A percentile compares a stretch with the other conserved stretches of the same genome.
phyloP scores from a whole-genome alignment of 495 filamentous ascomycete genomes.

The Neurospora sp. region DNA sequence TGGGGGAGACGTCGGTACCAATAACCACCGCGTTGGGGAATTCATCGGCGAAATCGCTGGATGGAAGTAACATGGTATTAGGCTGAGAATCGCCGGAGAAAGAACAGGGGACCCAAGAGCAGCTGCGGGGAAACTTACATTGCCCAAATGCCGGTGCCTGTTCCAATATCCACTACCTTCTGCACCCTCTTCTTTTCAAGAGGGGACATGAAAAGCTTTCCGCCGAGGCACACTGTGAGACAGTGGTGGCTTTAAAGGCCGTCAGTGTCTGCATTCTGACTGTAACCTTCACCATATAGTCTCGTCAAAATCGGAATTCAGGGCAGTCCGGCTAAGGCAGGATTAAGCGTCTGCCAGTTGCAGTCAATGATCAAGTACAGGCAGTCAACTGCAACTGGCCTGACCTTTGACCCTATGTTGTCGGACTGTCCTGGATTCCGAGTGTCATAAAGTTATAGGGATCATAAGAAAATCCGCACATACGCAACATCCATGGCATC shows the following conservation, averaged over 20 bases:
- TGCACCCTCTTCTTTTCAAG: constrained; percentile 23
- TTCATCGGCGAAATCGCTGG: constrained; percentile 40
- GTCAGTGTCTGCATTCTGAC: background rate
- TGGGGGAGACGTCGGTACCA: constrained; percentile 41
- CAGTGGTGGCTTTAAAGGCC: constrained; percentile 15
- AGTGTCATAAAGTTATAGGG: background rate
- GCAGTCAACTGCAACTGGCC: background rate
- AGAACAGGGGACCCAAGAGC: background rate
- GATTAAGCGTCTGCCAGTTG: background rate
- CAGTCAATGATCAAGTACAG: background rate
- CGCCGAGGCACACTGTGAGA: constrained; percentile 31
- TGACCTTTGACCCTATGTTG: background rate
- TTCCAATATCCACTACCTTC: constrained; percentile 55
- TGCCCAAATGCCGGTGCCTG: constrained; percentile 41
- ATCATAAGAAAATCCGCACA: background rate
- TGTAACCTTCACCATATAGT: background rate
- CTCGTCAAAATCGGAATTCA: background rate
- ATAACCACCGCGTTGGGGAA: constrained; percentile 36
- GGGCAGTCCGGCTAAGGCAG: background rate
- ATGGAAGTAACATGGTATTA: background rate
- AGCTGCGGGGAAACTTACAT: constrained; percentile 7
- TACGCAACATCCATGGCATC: constrained; percentile 15
- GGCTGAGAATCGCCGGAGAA: background rate
- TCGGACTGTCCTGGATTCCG: background rate
- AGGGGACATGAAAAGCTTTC: constrained; percentile 46